phyloP scores from a whole-genome alignment of 129 eudicot species.

The Scalesia atractyloides region DNA sequence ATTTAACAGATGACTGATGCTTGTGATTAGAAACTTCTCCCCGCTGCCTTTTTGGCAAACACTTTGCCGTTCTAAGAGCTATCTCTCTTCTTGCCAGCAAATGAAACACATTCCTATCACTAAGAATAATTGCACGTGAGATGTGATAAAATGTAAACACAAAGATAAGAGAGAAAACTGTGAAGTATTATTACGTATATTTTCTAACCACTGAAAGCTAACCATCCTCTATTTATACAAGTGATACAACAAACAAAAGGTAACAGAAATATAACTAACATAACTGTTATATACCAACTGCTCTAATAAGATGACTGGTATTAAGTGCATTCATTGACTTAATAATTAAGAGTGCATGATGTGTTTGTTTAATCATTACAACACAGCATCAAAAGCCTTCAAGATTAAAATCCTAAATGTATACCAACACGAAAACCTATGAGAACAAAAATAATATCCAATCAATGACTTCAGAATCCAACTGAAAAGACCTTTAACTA shows the following conservation, averaged over 20 bases:
- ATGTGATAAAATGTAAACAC: neutral
- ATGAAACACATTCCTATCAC: slow-evolving; percentile 59
- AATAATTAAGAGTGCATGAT: slow-evolving; percentile 4
- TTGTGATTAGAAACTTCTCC: slow-evolving; percentile 44
- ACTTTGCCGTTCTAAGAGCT: slow-evolving; percentile 58
- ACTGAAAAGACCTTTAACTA: neutral
- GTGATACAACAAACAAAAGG: too few species aligned
- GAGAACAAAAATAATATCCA: neutral
- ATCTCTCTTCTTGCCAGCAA: slow-evolving; percentile 75
- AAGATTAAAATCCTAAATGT: slow-evolving; percentile 1
- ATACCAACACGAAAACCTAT: neutral
- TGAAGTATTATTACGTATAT: too few species aligned
- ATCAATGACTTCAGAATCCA: neutral
- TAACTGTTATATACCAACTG: too few species aligned
- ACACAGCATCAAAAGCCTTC: slow-evolving; percentile 1
- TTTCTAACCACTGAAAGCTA: too few species aligned
- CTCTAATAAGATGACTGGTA: slow-evolving; percentile 17
- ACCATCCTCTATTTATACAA: too few species aligned
- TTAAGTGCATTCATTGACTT: slow-evolving; percentile 18
- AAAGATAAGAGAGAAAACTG: too few species aligned
- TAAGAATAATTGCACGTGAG: slow-evolving; percentile 22
- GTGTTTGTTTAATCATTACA: neutral
- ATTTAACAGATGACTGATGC: slow-evolving; percentile 35
- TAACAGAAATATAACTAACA: too few species aligned
- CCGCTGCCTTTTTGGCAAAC: slow-evolving; percentile 55